Conservation (phyloP, 768 basidiomycete species). For the Auriculariales sp. region DNA sequence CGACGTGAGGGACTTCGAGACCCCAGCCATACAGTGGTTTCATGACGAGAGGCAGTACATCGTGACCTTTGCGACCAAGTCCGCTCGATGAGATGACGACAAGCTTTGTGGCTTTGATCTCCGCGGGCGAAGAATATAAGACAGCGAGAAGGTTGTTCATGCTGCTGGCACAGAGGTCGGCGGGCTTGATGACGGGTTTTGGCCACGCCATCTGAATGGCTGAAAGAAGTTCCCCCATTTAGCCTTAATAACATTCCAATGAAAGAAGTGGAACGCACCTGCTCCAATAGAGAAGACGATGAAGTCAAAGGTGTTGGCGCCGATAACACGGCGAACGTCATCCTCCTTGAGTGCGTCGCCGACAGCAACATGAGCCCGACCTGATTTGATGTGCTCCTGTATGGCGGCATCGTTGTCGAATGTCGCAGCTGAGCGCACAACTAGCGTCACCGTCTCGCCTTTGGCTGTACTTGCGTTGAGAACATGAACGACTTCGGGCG, state of each 20-base stretch:
- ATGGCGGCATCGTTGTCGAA: conserved; percentile 42
- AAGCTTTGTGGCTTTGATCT: conserved; percentile 28
- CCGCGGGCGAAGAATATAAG: background rate
- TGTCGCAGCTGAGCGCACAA: conserved; percentile 34
- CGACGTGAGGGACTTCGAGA: conserved; percentile 33
- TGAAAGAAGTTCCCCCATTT: conserved; percentile 27
- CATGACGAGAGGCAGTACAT: conserved; percentile 30
- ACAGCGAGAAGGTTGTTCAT: conserved; percentile 34
- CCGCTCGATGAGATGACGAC: conserved; percentile 41
- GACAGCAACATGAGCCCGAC: conserved; percentile 37
- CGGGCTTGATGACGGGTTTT: conserved; percentile 23
- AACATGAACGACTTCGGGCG: background rate
- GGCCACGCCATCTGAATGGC: conserved; percentile 28
- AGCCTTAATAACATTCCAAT: conserved; percentile 2
- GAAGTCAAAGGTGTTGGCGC: conserved; percentile 28
- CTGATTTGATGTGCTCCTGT: conserved; percentile 33
- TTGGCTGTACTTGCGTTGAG: conserved; percentile 22
- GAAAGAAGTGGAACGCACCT: conserved; percentile 10
- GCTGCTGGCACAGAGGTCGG: conserved; percentile 43
- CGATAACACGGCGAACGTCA: conserved; percentile 25
- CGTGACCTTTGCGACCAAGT: conserved; percentile 29
- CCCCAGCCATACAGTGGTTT: conserved; percentile 34
- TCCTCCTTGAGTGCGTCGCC: conserved; percentile 44
- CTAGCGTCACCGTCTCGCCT: conserved; percentile 48
- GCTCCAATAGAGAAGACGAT: conserved; percentile 49